These are phyloP conservation scores for Zanthoxylum bungeanum DNA, from an alignment of 345 rosid species.

Conservation along the genomic window DNA sequence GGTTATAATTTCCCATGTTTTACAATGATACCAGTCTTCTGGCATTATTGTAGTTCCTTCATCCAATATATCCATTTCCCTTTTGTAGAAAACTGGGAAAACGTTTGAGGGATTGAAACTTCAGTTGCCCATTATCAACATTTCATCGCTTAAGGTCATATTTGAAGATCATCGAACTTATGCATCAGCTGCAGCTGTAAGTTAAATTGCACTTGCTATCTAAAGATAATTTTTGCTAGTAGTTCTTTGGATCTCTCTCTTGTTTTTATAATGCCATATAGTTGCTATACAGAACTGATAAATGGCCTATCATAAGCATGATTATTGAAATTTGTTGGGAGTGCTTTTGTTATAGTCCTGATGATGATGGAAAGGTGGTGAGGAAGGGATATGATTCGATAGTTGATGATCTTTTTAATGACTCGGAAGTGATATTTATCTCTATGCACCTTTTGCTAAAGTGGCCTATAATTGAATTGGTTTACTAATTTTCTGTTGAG, in stretches of 20 bases:
- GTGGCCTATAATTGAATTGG: background rate
- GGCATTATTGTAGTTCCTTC: background rate
- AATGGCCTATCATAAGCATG: background rate
- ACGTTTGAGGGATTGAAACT: constrained; percentile 71
- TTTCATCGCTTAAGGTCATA: constrained; percentile 74
- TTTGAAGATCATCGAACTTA: constrained; percentile 95
- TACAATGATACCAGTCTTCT: background rate
- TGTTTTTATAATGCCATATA: constrained; percentile 11
- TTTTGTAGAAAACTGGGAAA: constrained; percentile 86
- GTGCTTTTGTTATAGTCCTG: background rate
- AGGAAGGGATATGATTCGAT: background rate
- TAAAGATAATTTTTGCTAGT: background rate
- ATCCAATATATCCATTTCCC: background rate
- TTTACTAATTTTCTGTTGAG: background rate
- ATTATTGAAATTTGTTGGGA: background rate
- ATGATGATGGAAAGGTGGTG: background rate
- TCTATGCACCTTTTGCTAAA: background rate
- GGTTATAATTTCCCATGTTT: background rate
- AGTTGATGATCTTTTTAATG: background rate
- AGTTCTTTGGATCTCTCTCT: background rate
- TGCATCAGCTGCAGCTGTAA: constrained; percentile 82
- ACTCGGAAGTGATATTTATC: background rate
- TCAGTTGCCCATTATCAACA: constrained; percentile 73
- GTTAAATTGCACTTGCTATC: constrained; percentile 28
- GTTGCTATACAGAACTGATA: background rate